These are phyloP conservation scores for Xylaria sp. DNA, from an alignment of 2,329 filamentous ascomycete genomes.

Conservation along the genomic window DNA sequence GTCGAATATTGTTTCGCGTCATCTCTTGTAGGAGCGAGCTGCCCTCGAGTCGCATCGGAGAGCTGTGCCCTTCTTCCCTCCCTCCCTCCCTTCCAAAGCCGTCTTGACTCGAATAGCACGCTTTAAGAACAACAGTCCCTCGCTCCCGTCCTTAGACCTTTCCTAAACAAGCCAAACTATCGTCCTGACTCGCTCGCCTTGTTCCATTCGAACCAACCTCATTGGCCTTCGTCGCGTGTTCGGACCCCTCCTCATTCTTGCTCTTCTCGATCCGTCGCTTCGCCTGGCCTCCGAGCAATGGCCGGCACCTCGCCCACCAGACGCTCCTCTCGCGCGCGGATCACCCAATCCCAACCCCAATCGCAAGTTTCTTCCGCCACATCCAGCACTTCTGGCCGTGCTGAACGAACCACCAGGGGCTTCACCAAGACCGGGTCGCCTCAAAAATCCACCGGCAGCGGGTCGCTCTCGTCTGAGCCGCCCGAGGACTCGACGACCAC, in stretches of 20 bases:
- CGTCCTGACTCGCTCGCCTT: constrained; percentile 25
- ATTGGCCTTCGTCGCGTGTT: constrained; percentile 29
- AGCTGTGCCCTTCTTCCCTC: constrained; percentile 41
- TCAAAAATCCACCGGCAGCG: constrained; percentile 78
- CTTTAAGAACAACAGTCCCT: constrained; percentile 23
- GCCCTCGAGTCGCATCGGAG: constrained; percentile 42
- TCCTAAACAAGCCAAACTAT: constrained; percentile 22
- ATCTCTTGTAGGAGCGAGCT: constrained; percentile 47
- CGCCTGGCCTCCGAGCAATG: constrained; percentile 46
- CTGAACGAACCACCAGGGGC: constrained; percentile 77
- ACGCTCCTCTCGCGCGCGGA: constrained; percentile 90
- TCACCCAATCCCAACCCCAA: constrained; percentile 77
- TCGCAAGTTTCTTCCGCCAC: constrained; percentile 82
- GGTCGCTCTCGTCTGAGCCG: constrained; percentile 75
- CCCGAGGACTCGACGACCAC: constrained; percentile 67
- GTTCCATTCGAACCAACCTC: constrained; percentile 19
- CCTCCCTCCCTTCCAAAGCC: constrained; percentile 10
- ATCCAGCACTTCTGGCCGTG: constrained; percentile 79
- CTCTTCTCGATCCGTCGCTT: constrained; percentile 38
- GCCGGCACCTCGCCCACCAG: constrained; percentile 73
- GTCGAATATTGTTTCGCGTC: constrained; percentile 45
- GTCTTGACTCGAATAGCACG: constrained; percentile 36
- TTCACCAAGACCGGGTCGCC: constrained; percentile 78
- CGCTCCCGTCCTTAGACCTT: constrained; percentile 19
- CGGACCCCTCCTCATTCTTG: constrained; percentile 36